Conservation (phyloP, 2,329 filamentous ascomycete genomes). For the Sordariomycetes sp. region DNA sequence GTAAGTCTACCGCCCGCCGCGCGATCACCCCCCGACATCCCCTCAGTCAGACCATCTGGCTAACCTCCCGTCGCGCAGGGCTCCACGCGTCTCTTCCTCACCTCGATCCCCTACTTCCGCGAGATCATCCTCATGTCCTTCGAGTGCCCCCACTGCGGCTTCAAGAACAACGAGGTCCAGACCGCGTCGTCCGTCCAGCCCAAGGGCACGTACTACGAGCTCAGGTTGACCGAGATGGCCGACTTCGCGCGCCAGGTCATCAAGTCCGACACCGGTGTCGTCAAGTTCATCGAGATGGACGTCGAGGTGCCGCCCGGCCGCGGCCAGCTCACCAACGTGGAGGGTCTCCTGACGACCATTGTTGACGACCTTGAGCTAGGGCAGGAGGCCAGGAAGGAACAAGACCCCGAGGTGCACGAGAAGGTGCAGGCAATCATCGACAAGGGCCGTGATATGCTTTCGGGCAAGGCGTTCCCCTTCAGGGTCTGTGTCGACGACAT, state of each 20-base stretch:
- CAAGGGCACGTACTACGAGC: conserved; percentile 70
- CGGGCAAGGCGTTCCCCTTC: conserved; percentile 72
- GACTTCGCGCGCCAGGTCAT: conserved; percentile 83
- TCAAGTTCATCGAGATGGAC: conserved; percentile 83
- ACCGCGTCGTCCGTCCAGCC: conserved; percentile 85
- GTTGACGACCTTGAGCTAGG: conserved; percentile 69
- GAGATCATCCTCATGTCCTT: conserved; percentile 98
- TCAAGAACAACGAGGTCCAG: conserved; percentile 89
- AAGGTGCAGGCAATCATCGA: conserved; percentile 68
- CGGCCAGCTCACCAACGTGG: conserved; percentile 85
- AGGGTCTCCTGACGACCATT: conserved; percentile 70
- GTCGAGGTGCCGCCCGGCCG: conserved; percentile 86
- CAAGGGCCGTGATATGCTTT: conserved; percentile 64
- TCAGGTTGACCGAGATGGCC: conserved; percentile 56
- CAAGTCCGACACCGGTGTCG: conserved; percentile 76
- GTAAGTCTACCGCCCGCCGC: conserved; percentile 27
- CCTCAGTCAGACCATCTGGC: not conserved
- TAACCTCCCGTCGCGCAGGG: conserved; percentile 39
- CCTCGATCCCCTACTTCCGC: conserved; percentile 91
- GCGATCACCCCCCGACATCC: not conserved
- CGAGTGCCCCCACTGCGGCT: conserved; percentile 75
- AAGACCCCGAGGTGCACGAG: conserved; percentile 62
- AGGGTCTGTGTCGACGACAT: conserved; percentile 79
- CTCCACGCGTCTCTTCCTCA: conserved; percentile 73
- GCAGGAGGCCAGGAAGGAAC: conserved; percentile 68